A percentile compares a stretch with the other conserved stretches of the same genome.
Conservation (phyloP, 2,329 filamentous ascomycete species). For the Periconia digitata region DNA sequence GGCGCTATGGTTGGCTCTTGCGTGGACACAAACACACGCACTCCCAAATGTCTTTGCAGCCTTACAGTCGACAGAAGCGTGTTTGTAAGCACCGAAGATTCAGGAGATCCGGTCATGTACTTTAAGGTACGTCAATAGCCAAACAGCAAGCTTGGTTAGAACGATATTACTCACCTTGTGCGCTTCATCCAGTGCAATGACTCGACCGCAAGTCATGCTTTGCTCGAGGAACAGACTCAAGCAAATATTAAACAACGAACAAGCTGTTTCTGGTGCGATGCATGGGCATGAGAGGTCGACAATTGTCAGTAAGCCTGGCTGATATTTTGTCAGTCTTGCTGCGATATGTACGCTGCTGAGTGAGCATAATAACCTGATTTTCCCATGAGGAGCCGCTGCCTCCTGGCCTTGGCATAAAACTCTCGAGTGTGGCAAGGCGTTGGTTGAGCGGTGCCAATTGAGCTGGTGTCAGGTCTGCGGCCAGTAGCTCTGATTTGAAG, state of each 20-base stretch:
- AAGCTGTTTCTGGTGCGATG: slow-evolving; percentile 1
- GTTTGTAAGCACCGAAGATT: no score
- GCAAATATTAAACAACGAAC: slow-evolving; percentile 1
- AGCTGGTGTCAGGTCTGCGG: no score
- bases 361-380: not conserved
- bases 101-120: no score
- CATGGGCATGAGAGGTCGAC: slow-evolving; percentile 1
- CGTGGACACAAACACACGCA: not conserved
- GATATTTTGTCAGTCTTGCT: not conserved
- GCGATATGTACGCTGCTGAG: not conserved
- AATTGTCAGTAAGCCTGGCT: not conserved
- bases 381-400: not conserved
- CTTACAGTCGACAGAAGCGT: no score
- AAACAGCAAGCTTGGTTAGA: not conserved
- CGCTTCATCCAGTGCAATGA: not conserved
- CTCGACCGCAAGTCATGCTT: not conserved
- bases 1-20: not conserved
- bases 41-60: not conserved
- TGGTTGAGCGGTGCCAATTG: not conserved
- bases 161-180: not conserved
- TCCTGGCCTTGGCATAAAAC: not conserved
- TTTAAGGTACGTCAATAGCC: no score
- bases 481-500: no score
- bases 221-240: slow-evolving; percentile 1
- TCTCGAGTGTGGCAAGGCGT: not conserved